A percentile compares a stretch with the other conserved stretches of the same genome.
phyloP scores from a whole-genome alignment of 345 rosid species.

The Arabidopsis thaliana region TAIR10.1 NC_003074.8:2172001-2172500 shows the following conservation, averaged over 20 bases:
- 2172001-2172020: slow-evolving; percentile 65
- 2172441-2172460: slow-evolving; percentile 66
- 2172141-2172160: slow-evolving; percentile 67
- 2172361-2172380: slow-evolving; percentile 86
- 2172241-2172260: slow-evolving; percentile 75
- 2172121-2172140: neutral
- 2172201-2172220: slow-evolving; percentile 79
- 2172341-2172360: neutral
- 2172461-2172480: slow-evolving; percentile 71
- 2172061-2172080: slow-evolving; percentile 20
- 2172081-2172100: neutral
- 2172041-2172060: slow-evolving; percentile 67
- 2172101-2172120: slow-evolving; percentile 3
- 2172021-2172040: slow-evolving; percentile 93
- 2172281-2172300: slow-evolving; percentile 28
- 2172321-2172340: slow-evolving; percentile 6
- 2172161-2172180: slow-evolving; percentile 82
- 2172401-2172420: slow-evolving; percentile 87
- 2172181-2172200: slow-evolving; percentile 98
- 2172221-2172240: slow-evolving; percentile 86
- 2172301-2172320: slow-evolving; percentile 1
- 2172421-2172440: slow-evolving; percentile 83
- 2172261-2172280: slow-evolving; percentile 71
- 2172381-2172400: slow-evolving; percentile 84
- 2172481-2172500: slow-evolving; percentile 58